Conservation (phyloP, 768 basidiomycete species). For the Pulveroboletus sp. region DNA sequence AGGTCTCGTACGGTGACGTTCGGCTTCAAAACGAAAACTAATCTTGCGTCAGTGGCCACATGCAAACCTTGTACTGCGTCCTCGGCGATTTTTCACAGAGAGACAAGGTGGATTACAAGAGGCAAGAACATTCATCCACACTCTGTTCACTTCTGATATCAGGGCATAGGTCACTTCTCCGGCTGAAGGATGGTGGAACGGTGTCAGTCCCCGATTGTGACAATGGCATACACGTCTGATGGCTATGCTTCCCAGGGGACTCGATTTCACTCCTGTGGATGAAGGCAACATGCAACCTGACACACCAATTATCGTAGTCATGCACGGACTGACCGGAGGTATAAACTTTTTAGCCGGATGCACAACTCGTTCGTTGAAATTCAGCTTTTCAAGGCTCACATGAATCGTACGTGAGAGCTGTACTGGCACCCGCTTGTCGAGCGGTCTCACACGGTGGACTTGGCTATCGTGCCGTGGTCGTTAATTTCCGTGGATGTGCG, state of each 20-base stretch:
- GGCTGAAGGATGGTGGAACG: slow-evolving; percentile 30
- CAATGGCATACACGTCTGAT: not conserved
- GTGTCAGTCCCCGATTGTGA: slow-evolving; percentile 20
- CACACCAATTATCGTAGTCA: slow-evolving; percentile 30
- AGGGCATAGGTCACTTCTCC: slow-evolving; percentile 23
- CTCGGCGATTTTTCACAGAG: slow-evolving; percentile 29
- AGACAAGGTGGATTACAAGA: slow-evolving; percentile 30
- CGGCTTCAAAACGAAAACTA: slow-evolving; percentile 6
- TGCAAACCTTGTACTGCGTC: slow-evolving; percentile 31
- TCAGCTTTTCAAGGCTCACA: slow-evolving; percentile 58
- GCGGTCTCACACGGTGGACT: slow-evolving; percentile 76
- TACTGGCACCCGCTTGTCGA: slow-evolving; percentile 68
- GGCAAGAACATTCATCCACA: slow-evolving; percentile 11
- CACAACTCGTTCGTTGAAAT: slow-evolving; percentile 1
- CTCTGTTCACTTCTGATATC: slow-evolving; percentile 6
- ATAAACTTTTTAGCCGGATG: not conserved
- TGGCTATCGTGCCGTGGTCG: slow-evolving; percentile 84
- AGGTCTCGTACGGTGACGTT: slow-evolving; percentile 16
- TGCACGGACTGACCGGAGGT: slow-evolving; percentile 33
- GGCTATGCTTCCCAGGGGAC: slow-evolving; percentile 20
- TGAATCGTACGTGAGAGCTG: slow-evolving; percentile 83
- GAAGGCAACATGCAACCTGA: slow-evolving; percentile 15
- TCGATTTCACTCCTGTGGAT: slow-evolving; percentile 31
- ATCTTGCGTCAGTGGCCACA: slow-evolving; percentile 25
- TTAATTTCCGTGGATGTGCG: slow-evolving; percentile 91